Percentiles rank a stretch among this genome's conserved stretches.
Conservation (phyloP, 306 rosid species). For the Cucurbita pepo region DNA sequence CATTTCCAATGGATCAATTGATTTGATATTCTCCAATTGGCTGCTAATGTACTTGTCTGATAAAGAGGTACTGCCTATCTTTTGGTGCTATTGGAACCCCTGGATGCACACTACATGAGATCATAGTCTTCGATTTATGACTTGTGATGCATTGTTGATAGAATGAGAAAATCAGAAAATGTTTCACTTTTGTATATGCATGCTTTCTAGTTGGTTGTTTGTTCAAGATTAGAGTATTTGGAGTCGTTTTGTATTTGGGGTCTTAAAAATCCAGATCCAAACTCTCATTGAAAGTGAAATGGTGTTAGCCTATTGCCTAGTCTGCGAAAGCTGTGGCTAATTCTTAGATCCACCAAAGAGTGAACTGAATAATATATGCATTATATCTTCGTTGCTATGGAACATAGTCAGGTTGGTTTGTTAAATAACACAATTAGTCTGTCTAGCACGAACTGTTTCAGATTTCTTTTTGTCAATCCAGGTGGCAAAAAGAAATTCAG, state of each 20-base stretch:
- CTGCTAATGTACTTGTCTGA: constrained; percentile 93
- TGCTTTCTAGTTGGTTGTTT: neutral
- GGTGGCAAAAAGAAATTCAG: neutral
- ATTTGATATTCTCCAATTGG: constrained; percentile 89
- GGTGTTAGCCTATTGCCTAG: neutral
- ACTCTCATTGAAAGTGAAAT: neutral
- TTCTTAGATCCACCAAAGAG: neutral
- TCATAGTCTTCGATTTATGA: neutral
- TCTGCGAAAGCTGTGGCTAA: neutral
- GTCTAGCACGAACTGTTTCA: neutral
- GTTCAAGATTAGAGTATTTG: neutral
- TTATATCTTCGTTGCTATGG: neutral
- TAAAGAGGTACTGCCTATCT: constrained; percentile 34
- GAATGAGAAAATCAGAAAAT: neutral
- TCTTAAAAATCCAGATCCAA: neutral
- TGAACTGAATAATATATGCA: neutral
- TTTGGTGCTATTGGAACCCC: neutral
- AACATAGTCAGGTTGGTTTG: neutral
- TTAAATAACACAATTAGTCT: neutral
- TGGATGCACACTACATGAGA: neutral
- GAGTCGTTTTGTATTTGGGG: neutral
- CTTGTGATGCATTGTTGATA: neutral
- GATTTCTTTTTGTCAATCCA: neutral
- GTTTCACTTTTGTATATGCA: neutral
- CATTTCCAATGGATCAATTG: constrained; percentile 55